Percentiles rank a stretch among this genome's conserved stretches.
Evolutionary conservation across 257 asterid species (phyloP).

Genomic region (Ballota nigra): DNA sequence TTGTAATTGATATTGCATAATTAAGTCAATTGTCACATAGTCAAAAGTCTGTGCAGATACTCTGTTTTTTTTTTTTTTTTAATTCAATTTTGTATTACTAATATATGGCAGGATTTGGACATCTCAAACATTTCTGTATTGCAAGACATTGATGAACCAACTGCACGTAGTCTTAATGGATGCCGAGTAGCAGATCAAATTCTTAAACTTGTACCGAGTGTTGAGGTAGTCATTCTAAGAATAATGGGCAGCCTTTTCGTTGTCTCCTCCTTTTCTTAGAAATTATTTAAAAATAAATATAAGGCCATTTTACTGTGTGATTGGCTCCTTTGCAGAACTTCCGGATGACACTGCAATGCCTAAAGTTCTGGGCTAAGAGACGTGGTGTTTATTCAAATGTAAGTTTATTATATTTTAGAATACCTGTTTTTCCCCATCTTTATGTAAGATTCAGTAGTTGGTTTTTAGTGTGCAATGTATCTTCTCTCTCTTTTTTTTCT

Average conservation of each 20-base stretch:
- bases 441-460: neutral
- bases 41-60: neutral
- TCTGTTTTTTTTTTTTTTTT: neutral
- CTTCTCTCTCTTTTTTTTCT: neutral
- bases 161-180: constrained; percentile 93
- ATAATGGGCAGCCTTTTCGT: neutral
- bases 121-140: constrained; percentile 68
- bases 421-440: neutral
- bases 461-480: neutral
- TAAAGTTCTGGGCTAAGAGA: constrained; percentile 90
- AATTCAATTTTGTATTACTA: neutral
- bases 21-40: neutral
- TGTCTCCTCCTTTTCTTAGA: neutral
- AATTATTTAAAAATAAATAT: neutral
- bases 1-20: neutral
- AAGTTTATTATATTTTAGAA: constrained; percentile 25
- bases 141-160: constrained; percentile 81
- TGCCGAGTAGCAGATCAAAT: constrained; percentile 97
- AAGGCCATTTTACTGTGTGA: neutral
- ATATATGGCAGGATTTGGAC: constrained; percentile 71
- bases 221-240: constrained; percentile 50
- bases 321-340: constrained; percentile 48
- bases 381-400: constrained; percentile 98
- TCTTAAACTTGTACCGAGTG: constrained; percentile 81
- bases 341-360: constrained; percentile 71